A percentile compares a stretch with the other conserved stretches of the same genome.
phyloP scores from a whole-genome alignment of 192 early-diverging fungal species.

The Backusella tuberculispora region DNA sequence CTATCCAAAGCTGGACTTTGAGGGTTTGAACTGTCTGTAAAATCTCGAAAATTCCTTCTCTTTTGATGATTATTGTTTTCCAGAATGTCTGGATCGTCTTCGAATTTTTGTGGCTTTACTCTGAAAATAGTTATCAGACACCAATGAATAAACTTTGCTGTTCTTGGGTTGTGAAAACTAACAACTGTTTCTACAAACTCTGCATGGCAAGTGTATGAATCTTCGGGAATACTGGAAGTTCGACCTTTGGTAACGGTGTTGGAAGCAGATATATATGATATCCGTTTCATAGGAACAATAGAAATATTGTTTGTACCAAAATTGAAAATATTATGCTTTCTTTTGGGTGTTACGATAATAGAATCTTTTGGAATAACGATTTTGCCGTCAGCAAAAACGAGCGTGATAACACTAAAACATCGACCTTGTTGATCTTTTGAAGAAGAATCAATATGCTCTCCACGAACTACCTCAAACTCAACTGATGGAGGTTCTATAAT shows the following conservation, averaged over 20 bases:
- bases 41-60: not conserved
- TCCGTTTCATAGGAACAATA: not conserved
- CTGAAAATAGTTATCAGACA: not conserved
- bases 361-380: not conserved
- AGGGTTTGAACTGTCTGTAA: conserved; percentile 4
- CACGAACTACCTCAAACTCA: not conserved
- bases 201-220: not conserved
- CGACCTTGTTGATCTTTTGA: not conserved
- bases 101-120: not conserved
- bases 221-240: not conserved
- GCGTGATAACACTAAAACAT: not conserved
- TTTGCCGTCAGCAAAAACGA: not conserved
- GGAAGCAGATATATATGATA: not conserved
- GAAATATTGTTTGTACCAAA: not conserved
- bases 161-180: not conserved
- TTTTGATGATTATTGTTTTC: not conserved
- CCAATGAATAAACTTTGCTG: conserved; percentile 2
- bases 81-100: not conserved
- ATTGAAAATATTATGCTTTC: not conserved
- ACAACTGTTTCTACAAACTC: not conserved
- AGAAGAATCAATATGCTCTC: not conserved
- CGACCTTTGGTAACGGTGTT: not conserved
- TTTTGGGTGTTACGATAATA: not conserved
- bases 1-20: not conserved
- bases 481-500: not conserved